Base-by-base conservation (phyloP, 441 rosid genomes). In the Pelargonium fulgidum region DNA sequence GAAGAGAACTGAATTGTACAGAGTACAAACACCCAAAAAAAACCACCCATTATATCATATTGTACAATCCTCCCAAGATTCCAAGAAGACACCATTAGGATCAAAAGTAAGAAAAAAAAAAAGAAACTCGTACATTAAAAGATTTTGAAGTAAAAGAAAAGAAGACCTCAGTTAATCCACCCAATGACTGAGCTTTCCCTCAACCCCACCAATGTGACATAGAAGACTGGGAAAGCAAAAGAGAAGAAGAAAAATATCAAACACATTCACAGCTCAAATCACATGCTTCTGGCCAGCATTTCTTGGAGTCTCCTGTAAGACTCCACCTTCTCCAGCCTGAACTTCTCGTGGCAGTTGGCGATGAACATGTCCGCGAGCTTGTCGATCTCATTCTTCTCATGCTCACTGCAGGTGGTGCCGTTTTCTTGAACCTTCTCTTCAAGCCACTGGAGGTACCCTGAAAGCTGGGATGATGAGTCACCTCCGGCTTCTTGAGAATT, bases 251-350 rank as follows among this genome's bases (percentile, higher is more conserved):
- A n/a, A 14, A 52, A n/a, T n/a, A 52, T 16, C 20, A 52, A 52
- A 52, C 59, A 52, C 59, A 10, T 52, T 52, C 59, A 52, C 9
- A n/a, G 20, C 22, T 48, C 16, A 48, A 3, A 14, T 82, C 83
- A 86, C 73, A 81, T 67, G 80, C 91, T 85, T 83, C 88, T 84
- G 8, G 86, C 86, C 75, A 90, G 73, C 92, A 82, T 85, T 44
- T 87, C 93, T 47, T 87, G 91, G 65, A 82, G 91, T 81, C 90
- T 91, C 83, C 98, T 89, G 52, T 85, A 80, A 1, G 98, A 93
- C 77, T 93, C 97, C 75, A 86, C 90, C 83, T 93, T 93, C 91
- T 93, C 98, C 83, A 93, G 70, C 70, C 72, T 78, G 76, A 91
- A 91, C 80, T 89, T 91, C 76, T 86, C 94, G 76, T 85, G 96